These are phyloP conservation scores for Ceratocystis colombiana DNA, from an alignment of 2,329 filamentous ascomycete species.

Conservation along the genomic window DNA sequence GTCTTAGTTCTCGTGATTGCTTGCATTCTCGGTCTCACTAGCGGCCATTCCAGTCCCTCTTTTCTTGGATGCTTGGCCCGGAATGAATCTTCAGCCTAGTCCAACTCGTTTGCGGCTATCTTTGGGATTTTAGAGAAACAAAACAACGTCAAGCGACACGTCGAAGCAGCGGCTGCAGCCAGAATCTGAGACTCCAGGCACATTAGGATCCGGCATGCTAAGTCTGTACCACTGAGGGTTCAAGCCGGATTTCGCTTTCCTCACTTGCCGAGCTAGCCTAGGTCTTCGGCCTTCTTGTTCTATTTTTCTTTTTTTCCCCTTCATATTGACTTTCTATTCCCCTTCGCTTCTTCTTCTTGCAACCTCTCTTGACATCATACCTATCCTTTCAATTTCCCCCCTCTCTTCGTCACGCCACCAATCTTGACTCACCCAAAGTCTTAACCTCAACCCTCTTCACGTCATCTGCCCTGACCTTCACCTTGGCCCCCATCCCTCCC, in stretches of 20 bases:
- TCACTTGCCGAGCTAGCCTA: no score
- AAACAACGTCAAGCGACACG: neutral
- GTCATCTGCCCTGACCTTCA: neutral
- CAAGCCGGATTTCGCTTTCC: no score
- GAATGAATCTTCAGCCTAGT: neutral
- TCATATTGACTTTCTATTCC: neutral
- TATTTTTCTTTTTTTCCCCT: neutral
- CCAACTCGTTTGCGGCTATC: neutral
- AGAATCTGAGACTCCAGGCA: neutral
- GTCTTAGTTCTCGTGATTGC: neutral
- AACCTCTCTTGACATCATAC: conserved; percentile 3
- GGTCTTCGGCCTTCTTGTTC: neutral
- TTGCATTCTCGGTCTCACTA: neutral
- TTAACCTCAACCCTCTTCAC: neutral
- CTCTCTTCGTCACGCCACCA: neutral
- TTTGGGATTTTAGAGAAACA: neutral
- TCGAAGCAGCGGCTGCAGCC: neutral
- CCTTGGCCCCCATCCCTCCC: neutral
- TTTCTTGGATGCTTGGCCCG: neutral
- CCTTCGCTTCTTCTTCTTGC: neutral
- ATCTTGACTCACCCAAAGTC: no score
- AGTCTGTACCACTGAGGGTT: no score
- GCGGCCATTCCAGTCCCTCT: neutral
- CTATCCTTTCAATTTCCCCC: neutral
- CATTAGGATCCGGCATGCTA: neutral